Evolutionary conservation across 75 land plant species (phyloP).

Genomic region (Pinus tabuliformis): DNA sequence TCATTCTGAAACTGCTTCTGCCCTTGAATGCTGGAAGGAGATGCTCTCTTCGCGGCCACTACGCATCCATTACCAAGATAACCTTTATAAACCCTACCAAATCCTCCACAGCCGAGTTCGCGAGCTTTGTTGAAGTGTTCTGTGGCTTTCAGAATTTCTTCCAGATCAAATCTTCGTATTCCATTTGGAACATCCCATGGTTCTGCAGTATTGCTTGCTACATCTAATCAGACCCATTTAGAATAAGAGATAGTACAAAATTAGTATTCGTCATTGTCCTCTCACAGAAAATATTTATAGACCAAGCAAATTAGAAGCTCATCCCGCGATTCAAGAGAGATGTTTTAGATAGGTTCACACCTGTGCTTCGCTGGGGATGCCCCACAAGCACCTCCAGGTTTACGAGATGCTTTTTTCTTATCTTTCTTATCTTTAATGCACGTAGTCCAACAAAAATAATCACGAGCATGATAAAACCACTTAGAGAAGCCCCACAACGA

Average conservation of each 20-base stretch:
- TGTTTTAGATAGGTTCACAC: background rate
- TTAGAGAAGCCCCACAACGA: background rate
- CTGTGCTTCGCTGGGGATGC: background rate
- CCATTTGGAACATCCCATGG: constrained; percentile 29
- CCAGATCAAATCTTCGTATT: constrained; percentile 56
- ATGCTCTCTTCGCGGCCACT: constrained; percentile 87
- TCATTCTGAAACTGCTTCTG: constrained; percentile 80
- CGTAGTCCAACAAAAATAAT: background rate
- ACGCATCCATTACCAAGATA: constrained; percentile 40
- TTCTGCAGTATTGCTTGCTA: background rate
- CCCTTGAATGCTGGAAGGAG: constrained; percentile 75
- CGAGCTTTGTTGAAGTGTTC: constrained; percentile 40
- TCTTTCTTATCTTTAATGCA: background rate
- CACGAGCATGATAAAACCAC: background rate
- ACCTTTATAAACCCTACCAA: constrained; percentile 84
- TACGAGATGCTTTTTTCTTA: background rate
- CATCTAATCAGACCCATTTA: background rate
- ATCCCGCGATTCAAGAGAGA: background rate
- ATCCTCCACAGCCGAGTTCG: constrained; percentile 86
- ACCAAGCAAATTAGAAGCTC: background rate
- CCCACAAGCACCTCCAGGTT: background rate
- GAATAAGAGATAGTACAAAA: background rate
- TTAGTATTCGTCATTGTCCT: background rate
- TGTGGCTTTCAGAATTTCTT: constrained; percentile 73
- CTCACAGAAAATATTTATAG: background rate